Base-by-base conservation (phyloP, 768 basidiomycete genomes). In the Pleurotus pulmonarius region DNA sequence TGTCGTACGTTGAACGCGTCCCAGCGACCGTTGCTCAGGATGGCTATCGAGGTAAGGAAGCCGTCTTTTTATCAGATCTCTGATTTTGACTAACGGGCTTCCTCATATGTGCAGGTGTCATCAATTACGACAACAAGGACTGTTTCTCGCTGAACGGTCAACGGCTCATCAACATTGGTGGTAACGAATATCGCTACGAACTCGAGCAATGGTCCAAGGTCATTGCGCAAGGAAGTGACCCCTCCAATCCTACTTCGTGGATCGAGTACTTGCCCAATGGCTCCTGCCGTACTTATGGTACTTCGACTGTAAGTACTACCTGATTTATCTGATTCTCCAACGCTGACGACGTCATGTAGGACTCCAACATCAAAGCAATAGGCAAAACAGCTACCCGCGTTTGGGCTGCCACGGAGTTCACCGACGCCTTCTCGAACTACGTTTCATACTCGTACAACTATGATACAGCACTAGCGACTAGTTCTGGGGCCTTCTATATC, bases 131-230 rank as follows among this genome's bases (percentile, higher is more conserved):
- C 37, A 46, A 16, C 12, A 56, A 59, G 7, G 58, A 59, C 37
- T 56, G 56, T 15, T 59, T 59, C 29, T 29, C 47, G 1, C 39
- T 59, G 15, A 56, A 59, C 26, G 58, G 58, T 18, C 58, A 56
- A 46, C 58, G 58, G 12, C 48, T 59, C 18, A 45, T 59, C 9
- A 46, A 45, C 44, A 56, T 56, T 20, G 47, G 58, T 6, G 49
- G 43, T 24, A 56, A 56, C n/a, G 58, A 59, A 56, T 59, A 59
- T 41, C 58, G 55, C 26, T 59, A 49, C n/a, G 58, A 59, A 24
- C 39, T 59, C 26, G 58, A 59, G 44, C 58, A 59, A 24, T 59
- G 58, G 55, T 56, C 58, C 18, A 59, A 59, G 37, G 16, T 59
- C 22, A 22, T 51, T 12, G 58, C 47, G 18, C 15, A 39, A 18